Evolutionary conservation across 139 green algal genomes (phyloP).

Genomic region (Axilococcus clingmanii): DNA sequence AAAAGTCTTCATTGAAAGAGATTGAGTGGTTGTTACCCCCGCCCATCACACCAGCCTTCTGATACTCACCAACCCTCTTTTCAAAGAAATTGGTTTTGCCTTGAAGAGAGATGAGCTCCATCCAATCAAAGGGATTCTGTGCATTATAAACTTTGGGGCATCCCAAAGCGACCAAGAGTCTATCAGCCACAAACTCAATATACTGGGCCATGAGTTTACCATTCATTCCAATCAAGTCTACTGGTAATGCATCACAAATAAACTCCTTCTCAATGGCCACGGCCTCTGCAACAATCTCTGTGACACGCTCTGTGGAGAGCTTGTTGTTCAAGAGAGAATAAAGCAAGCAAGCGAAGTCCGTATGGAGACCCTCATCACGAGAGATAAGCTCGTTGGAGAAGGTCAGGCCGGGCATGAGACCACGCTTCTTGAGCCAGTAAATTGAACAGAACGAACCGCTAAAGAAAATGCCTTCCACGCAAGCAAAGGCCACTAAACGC

Average conservation of each 20-base stretch:
- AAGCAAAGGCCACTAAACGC: conserved; percentile 89
- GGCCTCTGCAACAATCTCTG: conserved; percentile 77
- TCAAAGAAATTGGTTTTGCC: conserved; percentile 97
- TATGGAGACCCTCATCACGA: conserved; percentile 95
- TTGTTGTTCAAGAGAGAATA: conserved; percentile 84
- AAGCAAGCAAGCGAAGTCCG: conserved; percentile 95
- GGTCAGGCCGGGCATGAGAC: conserved; percentile 82
- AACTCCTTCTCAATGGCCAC: conserved; percentile 96
- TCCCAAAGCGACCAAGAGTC: conserved; percentile 82
- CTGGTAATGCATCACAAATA: conserved; percentile 77
- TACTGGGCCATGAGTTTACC: conserved; percentile 64
- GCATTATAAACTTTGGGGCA: conserved; percentile 70
- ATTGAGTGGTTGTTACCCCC: conserved; percentile 36
- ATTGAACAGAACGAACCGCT: conserved; percentile 95
- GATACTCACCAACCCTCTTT: conserved; percentile 88
- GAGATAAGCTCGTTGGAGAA: conserved; percentile 99
- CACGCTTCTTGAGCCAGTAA: conserved; percentile 99
- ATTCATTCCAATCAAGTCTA: conserved; percentile 87
- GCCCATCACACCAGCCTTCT: conserved; percentile 81
- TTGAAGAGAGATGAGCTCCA: conserved; percentile 88
- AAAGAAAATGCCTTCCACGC: conserved; percentile 99
- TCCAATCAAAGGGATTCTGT: conserved; percentile 92
- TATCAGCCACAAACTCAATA: conserved; percentile 97
- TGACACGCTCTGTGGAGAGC: conserved; percentile 47
- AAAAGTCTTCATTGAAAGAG: conserved; percentile 82